A percentile compares a stretch with the other conserved stretches of the same genome.
Conservation (phyloP, 139 green algal species). For the Tetradesmus obliquus region DNA sequence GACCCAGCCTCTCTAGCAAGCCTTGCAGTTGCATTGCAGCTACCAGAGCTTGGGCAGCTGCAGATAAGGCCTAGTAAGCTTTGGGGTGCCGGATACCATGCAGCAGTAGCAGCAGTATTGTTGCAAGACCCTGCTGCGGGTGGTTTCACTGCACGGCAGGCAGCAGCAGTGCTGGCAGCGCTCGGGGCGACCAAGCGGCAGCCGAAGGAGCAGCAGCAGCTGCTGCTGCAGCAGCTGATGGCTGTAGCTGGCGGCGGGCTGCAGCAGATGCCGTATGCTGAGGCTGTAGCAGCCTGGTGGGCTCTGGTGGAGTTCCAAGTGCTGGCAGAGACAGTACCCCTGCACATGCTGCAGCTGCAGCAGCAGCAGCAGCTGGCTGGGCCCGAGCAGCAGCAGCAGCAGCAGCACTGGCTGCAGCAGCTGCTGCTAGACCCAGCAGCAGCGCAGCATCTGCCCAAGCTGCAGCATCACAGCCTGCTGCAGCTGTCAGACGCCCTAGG, state of each 20-base stretch:
- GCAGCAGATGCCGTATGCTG: background rate
- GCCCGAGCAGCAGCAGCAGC: slow-evolving; percentile 17
- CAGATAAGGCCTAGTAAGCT: slow-evolving; percentile 8
- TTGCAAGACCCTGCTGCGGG: background rate
- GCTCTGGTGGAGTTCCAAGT: background rate
- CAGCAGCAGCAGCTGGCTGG: slow-evolving; percentile 1
- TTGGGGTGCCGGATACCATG: slow-evolving; percentile 9
- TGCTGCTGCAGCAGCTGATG: slow-evolving; percentile 22
- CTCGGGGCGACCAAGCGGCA: background rate
- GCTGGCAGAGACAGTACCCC: background rate
- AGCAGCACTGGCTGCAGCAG: background rate
- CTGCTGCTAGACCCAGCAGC: background rate
- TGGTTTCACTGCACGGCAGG: background rate
- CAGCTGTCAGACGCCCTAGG: slow-evolving; percentile 8
- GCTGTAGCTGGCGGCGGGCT: background rate
- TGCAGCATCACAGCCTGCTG: slow-evolving; percentile 6
- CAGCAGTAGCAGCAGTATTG: slow-evolving; percentile 27
- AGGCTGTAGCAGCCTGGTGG: slow-evolving; percentile 24
- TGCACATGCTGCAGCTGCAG: background rate
- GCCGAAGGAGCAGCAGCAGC: slow-evolving; percentile 1
- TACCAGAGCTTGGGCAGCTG: background rate
- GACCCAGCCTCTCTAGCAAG: slow-evolving; percentile 10
- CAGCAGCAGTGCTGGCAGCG: slow-evolving; percentile 29
- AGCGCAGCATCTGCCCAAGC: background rate
- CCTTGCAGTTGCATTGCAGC: slow-evolving; percentile 28